These are phyloP conservation scores for Ganoderma meredithae DNA, from an alignment of 1,284 basidiomycete species.

Conservation along the genomic window DNA sequence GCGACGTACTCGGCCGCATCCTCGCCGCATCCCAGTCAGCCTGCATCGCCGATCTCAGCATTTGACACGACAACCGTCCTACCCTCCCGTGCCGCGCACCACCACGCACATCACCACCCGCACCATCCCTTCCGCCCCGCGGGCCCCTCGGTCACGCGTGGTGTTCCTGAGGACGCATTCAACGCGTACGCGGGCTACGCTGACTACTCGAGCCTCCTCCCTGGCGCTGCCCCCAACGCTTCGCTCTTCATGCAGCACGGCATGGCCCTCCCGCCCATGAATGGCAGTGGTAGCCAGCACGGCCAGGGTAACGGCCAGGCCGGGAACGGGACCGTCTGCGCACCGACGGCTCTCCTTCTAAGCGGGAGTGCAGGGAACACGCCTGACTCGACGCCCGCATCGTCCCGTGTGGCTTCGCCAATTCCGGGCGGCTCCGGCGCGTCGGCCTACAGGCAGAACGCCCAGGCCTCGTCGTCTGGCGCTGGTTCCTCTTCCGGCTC, in stretches of 20 bases:
- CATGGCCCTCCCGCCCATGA: slow-evolving; percentile 38
- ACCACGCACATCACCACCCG: slow-evolving; percentile 37
- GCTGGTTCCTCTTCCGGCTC: slow-evolving; percentile 11
- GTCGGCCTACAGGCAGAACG: slow-evolving; percentile 36
- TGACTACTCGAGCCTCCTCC: slow-evolving; percentile 69
- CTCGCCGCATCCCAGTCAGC: slow-evolving; percentile 49
- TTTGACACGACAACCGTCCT: slow-evolving; percentile 57
- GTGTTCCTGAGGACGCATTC: slow-evolving; percentile 42
- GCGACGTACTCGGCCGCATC: slow-evolving; percentile 38
- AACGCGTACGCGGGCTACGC: slow-evolving; percentile 60
- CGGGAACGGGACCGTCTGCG: slow-evolving; percentile 47
- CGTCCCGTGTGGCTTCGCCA: slow-evolving; percentile 52
- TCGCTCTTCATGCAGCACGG: slow-evolving; percentile 39
- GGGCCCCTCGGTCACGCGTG: slow-evolving; percentile 31
- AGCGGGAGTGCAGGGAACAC: slow-evolving; percentile 47
- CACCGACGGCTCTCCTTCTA: slow-evolving; percentile 73
- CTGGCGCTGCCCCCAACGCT: slow-evolving; percentile 52
- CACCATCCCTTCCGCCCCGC: slow-evolving; percentile 20
- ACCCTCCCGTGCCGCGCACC: slow-evolving; percentile 44
- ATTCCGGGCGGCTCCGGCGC: slow-evolving; percentile 31
- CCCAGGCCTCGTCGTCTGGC: slow-evolving; percentile 30
- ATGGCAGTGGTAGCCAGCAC: slow-evolving; percentile 18
- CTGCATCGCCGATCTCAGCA: slow-evolving; percentile 49
- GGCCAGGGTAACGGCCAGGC: slow-evolving; percentile 39
- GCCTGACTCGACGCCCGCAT: slow-evolving; percentile 49